Percentiles rank a stretch among this genome's conserved stretches.
These are phyloP conservation scores for Rhamnella rubrinervis DNA, from an alignment of 331 rosid genomes.

Conservation along the genomic window DNA sequence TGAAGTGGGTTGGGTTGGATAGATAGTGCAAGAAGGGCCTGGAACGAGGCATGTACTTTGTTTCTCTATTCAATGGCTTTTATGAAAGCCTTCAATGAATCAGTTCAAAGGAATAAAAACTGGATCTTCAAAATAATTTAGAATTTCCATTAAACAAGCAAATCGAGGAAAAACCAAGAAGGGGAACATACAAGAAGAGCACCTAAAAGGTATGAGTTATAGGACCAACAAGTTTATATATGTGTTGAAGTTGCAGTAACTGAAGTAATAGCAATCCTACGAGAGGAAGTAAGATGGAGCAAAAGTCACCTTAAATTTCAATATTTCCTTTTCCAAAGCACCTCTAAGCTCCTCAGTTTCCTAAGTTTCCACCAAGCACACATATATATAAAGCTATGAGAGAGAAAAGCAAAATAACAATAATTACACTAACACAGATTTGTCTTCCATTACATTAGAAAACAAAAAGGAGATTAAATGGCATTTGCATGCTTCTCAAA, in stretches of 20 bases:
- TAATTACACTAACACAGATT: no score
- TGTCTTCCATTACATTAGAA: no score
- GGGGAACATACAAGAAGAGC: background rate
- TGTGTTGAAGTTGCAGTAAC: background rate
- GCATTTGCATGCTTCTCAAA: no score
- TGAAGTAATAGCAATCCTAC: background rate
- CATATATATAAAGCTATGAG: constrained; percentile 5
- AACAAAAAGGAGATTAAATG: no score
- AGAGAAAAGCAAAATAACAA: background rate
- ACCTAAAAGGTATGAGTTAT: background rate
- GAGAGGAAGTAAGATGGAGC: constrained; percentile 4
- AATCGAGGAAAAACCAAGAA: background rate
- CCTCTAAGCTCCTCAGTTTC: constrained; percentile 91
- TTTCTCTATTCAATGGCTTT: background rate
- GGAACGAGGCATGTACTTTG: background rate
- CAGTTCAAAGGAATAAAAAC: background rate
- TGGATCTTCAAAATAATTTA: background rate
- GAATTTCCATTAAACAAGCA: background rate
- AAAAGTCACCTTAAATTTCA: constrained; percentile 57
- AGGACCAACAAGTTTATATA: background rate
- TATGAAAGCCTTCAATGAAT: background rate
- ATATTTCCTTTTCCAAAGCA: constrained; percentile 69
- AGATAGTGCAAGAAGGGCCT: background rate
- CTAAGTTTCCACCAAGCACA: constrained; percentile 43
- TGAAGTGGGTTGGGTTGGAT: no score